Conservation (phyloP, 2,329 filamentous ascomycete genomes). For the Macrophomina pseudophaseolina region DNA sequence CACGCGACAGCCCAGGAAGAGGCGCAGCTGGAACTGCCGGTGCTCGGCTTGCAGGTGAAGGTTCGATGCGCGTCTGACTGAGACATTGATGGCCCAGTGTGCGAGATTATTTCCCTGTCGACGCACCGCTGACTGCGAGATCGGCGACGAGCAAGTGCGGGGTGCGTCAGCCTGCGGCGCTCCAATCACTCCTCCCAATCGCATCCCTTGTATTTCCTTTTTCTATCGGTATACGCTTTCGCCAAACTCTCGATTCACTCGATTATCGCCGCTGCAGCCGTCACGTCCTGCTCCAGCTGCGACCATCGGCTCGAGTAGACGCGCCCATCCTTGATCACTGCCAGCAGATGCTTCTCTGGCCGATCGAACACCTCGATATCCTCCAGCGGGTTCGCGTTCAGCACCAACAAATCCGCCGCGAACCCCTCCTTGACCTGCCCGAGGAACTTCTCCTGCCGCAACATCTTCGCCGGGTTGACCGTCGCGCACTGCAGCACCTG, state of each 20-base stretch:
- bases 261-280: background rate
- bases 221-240: background rate
- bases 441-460: slow-evolving; percentile 53
- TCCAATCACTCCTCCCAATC: background rate
- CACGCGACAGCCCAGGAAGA: background rate
- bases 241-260: background rate
- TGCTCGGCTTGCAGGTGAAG: background rate
- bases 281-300: slow-evolving; percentile 31
- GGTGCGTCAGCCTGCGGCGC: slow-evolving; percentile 1
- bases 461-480: slow-evolving; percentile 57
- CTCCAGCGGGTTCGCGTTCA: slow-evolving; percentile 61
- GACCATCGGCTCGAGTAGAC: slow-evolving; percentile 47
- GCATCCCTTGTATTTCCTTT: background rate
- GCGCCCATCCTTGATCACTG: slow-evolving; percentile 61
- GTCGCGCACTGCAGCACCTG: slow-evolving; percentile 59
- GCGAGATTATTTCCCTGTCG: background rate
- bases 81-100: background rate
- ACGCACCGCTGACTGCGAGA: slow-evolving; percentile 3
- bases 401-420: slow-evolving; percentile 59
- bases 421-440: slow-evolving; percentile 59
- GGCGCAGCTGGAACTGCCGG: background rate
- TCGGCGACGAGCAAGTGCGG: slow-evolving; percentile 2
- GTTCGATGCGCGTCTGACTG: background rate
- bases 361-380: slow-evolving; percentile 58
- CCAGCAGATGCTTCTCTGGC: slow-evolving; percentile 55